phyloP scores from a whole-genome alignment of 768 basidiomycete genomes.

The Lactifluus piperatus region DNA sequence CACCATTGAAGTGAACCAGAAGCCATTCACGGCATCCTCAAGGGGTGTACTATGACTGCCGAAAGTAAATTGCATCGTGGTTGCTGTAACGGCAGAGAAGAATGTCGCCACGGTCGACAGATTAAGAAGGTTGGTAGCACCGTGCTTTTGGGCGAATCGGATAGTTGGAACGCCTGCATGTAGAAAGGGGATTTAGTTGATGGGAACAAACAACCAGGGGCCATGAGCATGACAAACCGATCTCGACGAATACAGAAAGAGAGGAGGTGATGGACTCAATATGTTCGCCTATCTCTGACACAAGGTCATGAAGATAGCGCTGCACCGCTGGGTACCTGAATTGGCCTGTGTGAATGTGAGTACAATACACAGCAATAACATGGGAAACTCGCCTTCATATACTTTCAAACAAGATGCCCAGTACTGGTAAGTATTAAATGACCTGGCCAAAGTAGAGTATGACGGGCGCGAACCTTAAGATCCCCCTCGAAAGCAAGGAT shows the following conservation, averaged over 20 bases:
- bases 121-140: slow-evolving; percentile 58
- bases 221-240: slow-evolving; percentile 39
- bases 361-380: neutral
- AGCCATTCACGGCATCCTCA: slow-evolving; percentile 52
- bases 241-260: slow-evolving; percentile 67
- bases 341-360: slow-evolving; percentile 39
- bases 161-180: slow-evolving; percentile 64
- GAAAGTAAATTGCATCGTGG: slow-evolving; percentile 63
- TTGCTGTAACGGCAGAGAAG: slow-evolving; percentile 68
- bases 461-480: slow-evolving; percentile 40
- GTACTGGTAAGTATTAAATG: slow-evolving; percentile 37
- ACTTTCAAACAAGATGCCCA: slow-evolving; percentile 66
- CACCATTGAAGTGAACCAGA: slow-evolving; percentile 70
- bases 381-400: slow-evolving; percentile 41
- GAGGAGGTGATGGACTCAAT: slow-evolving; percentile 59
- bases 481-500: slow-evolving; percentile 63
- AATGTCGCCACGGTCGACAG: slow-evolving; percentile 72
- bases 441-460: neutral
- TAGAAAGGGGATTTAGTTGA: neutral
- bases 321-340: slow-evolving; percentile 66
- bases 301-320: slow-evolving; percentile 63
- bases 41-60: slow-evolving; percentile 31
- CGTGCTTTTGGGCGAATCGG: slow-evolving; percentile 67
- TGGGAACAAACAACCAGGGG: neutral
- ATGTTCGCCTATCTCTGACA: slow-evolving; percentile 69